Conservation (phyloP, 202 grass and related monocot species). For the Bolboschoenoplectus hybrid region DNA sequence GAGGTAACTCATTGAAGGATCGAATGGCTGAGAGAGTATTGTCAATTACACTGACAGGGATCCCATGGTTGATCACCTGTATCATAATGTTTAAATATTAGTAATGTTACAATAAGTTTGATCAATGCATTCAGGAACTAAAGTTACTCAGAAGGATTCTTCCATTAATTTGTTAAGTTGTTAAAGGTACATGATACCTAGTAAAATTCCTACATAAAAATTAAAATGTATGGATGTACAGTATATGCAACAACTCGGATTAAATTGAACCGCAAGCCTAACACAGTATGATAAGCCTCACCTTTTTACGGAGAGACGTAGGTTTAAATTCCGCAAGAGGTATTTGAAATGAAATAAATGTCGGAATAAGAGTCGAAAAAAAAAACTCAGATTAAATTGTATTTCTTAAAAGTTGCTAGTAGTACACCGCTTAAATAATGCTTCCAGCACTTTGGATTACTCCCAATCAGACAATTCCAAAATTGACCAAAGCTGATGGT, state of each 20-base stretch:
- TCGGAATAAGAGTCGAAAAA: no score
- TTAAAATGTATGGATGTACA: background rate
- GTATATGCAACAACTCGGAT: background rate
- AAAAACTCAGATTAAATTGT: background rate
- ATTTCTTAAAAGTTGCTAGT: background rate
- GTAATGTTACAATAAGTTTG: constrained; percentile 12
- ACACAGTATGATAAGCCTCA: no score
- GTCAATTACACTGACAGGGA: constrained; percentile 37
- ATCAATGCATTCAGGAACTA: background rate
- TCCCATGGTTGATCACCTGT: constrained; percentile 45
- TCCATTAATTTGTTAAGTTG: constrained; percentile 28
- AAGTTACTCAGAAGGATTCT: background rate
- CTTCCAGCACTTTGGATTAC: background rate
- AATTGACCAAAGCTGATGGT: background rate
- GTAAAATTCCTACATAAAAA: background rate
- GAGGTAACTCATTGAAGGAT: constrained; percentile 67
- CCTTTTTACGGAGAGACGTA: no score
- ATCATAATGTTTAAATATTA: constrained; percentile 8
- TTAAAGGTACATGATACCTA: constrained; percentile 18
- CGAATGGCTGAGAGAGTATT: constrained; percentile 53
- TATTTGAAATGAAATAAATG: no score
- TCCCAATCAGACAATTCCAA: background rate
- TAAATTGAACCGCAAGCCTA: no score
- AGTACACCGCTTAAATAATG: background rate
- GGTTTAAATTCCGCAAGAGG: no score